A percentile compares a stretch with the other conserved stretches of the same genome.
Evolutionary conservation across 1,284 basidiomycete genomes (phyloP).

Genomic region (Irpex rosettiformis): DNA sequence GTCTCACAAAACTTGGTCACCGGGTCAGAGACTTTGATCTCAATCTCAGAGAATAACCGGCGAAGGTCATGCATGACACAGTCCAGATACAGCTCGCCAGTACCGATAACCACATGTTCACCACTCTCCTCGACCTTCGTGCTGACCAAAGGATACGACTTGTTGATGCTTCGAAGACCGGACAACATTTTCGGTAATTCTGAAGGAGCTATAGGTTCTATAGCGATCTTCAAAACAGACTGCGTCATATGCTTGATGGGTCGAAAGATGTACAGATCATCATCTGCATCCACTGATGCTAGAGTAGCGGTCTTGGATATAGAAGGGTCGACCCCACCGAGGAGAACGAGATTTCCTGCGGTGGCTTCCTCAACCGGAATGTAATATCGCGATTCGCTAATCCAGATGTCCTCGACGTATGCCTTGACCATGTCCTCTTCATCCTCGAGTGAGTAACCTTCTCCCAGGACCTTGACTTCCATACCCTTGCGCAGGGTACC

Average conservation of each 20-base stretch:
- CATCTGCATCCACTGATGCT: conserved; percentile 67
- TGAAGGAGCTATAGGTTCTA: conserved; percentile 96
- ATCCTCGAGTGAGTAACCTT: conserved; percentile 95
- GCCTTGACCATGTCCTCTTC: conserved; percentile 96
- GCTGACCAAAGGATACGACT: conserved; percentile 90
- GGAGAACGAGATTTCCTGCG: conserved; percentile 90
- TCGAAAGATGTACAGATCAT: conserved; percentile 90
- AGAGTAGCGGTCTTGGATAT: conserved; percentile 96
- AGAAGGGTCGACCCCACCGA: conserved; percentile 91
- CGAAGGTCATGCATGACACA: conserved; percentile 96
- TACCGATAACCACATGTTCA: conserved; percentile 95
- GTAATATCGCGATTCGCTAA: conserved; percentile 91
- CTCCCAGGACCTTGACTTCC: conserved; percentile 93
- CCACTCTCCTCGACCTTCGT: conserved; percentile 99
- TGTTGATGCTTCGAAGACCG: conserved; percentile 95
- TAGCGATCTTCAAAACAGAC: conserved; percentile 97
- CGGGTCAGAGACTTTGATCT: conserved; percentile 99
- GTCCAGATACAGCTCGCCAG: conserved; percentile 96
- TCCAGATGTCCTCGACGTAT: conserved; percentile 86
- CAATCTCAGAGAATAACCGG: conserved; percentile 92
- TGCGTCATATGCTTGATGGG: conserved; percentile 96
- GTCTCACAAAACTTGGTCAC: conserved; percentile 99
- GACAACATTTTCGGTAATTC: conserved; percentile 99
- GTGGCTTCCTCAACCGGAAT: conserved; percentile 86
- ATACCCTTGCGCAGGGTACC: conserved; percentile 85